Conservation (phyloP, 2,329 filamentous ascomycete genomes). For the Aspergillus sp. region DNA sequence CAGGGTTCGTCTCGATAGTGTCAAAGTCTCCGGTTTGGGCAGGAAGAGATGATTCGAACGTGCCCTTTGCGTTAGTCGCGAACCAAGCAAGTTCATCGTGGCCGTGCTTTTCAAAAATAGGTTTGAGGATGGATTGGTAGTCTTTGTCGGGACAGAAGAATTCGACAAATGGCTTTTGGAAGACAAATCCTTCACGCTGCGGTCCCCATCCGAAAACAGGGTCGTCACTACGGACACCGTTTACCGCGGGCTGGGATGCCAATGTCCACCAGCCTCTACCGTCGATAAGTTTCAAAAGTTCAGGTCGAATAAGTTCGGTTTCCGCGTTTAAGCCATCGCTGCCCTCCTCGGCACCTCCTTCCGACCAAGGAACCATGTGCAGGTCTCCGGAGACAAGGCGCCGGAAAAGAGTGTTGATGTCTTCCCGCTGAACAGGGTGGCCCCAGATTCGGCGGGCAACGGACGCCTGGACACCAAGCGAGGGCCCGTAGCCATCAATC, state of each 20-base stretch:
- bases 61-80: constrained; percentile 72
- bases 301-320: constrained; percentile 71
- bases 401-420: constrained; percentile 77
- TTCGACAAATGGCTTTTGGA: constrained; percentile 97
- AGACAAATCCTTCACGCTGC: constrained; percentile 78
- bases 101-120: constrained; percentile 56
- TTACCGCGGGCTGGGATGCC: constrained; percentile 89
- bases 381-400: constrained; percentile 76
- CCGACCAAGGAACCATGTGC: constrained; percentile 84
- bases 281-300: constrained; percentile 70
- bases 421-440: constrained; percentile 61
- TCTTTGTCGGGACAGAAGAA: constrained; percentile 77
- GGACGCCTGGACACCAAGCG: constrained; percentile 80
- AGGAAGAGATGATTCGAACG: constrained; percentile 62
- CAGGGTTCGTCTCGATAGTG: constrained; percentile 30
- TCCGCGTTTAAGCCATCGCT: constrained; percentile 57
- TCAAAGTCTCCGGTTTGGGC: constrained; percentile 21
- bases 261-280: constrained; percentile 91
- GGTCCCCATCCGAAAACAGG: constrained; percentile 90
- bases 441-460: constrained; percentile 85
- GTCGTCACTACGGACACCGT: constrained; percentile 73
- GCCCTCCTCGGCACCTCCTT: constrained; percentile 60
- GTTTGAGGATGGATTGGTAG: constrained; percentile 61
- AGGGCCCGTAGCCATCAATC: constrained; percentile 98
- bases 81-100: constrained; percentile 77